Percentiles rank a stretch among this genome's conserved stretches.
phyloP scores from a whole-genome alignment of 1,284 basidiomycete species.

The Calocybe gambosa region DNA sequence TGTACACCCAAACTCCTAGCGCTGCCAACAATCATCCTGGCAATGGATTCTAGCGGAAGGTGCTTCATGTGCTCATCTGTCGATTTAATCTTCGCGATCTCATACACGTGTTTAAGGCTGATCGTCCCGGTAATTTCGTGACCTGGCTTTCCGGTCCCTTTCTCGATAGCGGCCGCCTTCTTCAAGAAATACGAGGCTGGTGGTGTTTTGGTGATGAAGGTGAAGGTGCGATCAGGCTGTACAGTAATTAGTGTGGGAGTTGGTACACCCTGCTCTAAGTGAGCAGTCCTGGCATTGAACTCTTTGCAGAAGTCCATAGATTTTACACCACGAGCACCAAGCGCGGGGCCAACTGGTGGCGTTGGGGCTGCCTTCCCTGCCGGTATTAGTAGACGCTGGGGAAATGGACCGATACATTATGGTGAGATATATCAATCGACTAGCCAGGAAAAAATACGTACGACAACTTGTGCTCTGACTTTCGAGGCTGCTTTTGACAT shows the following conservation, averaged over 20 bases:
- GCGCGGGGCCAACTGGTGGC: slow-evolving; percentile 93
- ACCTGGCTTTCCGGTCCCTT: slow-evolving; percentile 79
- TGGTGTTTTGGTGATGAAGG: slow-evolving; percentile 89
- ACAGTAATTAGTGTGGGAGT: slow-evolving; percentile 90
- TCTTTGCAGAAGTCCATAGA: slow-evolving; percentile 99
- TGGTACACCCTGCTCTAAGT: slow-evolving; percentile 83
- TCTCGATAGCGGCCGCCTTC: slow-evolving; percentile 86
- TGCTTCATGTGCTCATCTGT: slow-evolving; percentile 85
- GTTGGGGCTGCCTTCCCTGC: slow-evolving; percentile 96
- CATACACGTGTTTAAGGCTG: slow-evolving; percentile 95
- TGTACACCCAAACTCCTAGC: slow-evolving; percentile 82
- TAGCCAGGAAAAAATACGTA: slow-evolving; percentile 27
- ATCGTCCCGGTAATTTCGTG: slow-evolving; percentile 77
- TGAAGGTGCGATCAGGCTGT: slow-evolving; percentile 92
- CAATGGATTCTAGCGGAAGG: slow-evolving; percentile 78
- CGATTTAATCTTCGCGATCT: slow-evolving; percentile 97
- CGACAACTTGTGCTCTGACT: slow-evolving; percentile 59
- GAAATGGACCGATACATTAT: slow-evolving; percentile 9
- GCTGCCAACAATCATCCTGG: slow-evolving; percentile 82
- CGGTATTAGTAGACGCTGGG: slow-evolving; percentile 80
- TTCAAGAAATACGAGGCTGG: slow-evolving; percentile 91
- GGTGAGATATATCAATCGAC: not conserved
- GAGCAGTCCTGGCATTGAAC: slow-evolving; percentile 88
- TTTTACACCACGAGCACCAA: slow-evolving; percentile 97
- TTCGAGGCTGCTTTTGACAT: slow-evolving; percentile 58